Evolutionary conservation across 441 rosid species (phyloP).

Genomic region (Hypseocharis bilobata): DNA sequence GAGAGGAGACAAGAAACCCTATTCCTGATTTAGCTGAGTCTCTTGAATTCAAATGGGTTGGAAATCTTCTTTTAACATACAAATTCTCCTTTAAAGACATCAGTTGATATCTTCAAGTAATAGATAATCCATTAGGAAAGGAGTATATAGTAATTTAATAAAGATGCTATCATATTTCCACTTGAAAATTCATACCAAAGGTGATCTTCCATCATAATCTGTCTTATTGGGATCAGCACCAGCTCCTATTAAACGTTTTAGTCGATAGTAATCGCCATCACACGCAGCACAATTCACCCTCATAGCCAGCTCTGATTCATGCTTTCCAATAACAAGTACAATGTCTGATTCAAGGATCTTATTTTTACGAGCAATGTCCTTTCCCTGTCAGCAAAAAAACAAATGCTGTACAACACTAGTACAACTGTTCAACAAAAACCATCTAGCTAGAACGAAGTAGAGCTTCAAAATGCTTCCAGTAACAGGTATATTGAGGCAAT

Average conservation of each 20-base stretch:
- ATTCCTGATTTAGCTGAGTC: not conserved
- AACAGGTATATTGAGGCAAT: too few relatives aligned
- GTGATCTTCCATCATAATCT: slow-evolving; percentile 86
- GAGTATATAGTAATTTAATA: not conserved
- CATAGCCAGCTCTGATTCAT: slow-evolving; percentile 88
- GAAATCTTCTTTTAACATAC: not conserved
- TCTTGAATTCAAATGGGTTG: not conserved
- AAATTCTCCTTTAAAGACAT: not conserved
- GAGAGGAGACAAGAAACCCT: not conserved
- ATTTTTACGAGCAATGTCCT: slow-evolving; percentile 47
- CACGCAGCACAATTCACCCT: slow-evolving; percentile 72
- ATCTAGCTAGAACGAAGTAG: not conserved
- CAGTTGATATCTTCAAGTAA: not conserved
- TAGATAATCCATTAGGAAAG: not conserved
- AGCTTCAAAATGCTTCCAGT: not conserved
- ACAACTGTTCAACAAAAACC: not conserved
- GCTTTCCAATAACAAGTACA: slow-evolving; percentile 71
- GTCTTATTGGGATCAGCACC: slow-evolving; percentile 83
- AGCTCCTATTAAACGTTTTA: slow-evolving; percentile 58
- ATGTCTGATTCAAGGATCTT: slow-evolving; percentile 72
- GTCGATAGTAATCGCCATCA: slow-evolving; percentile 69
- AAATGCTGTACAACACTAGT: not conserved
- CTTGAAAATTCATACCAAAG: slow-evolving; percentile 44
- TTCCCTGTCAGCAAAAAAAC: slow-evolving; percentile 42
- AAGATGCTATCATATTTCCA: not conserved